Conservation (phyloP, 2,329 filamentous ascomycete species). For the Exophiala phaeomuriformis region DNA sequence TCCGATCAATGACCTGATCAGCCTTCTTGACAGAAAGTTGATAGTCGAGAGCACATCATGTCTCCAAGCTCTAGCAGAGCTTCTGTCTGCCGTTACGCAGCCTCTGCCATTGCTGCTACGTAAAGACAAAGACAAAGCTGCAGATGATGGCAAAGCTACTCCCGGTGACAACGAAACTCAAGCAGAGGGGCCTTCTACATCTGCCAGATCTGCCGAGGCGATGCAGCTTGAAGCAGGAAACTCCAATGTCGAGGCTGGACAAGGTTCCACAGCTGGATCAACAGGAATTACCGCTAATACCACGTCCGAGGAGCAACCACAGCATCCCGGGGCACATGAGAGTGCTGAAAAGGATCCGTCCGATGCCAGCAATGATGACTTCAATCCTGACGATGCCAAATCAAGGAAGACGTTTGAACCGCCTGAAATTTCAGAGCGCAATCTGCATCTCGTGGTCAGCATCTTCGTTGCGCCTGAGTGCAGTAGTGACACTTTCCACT, state of each 20-base stretch:
- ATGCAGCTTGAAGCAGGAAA: conserved; percentile 18
- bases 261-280: conserved; percentile 26
- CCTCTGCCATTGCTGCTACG: conserved; percentile 76
- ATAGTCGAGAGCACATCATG: conserved; percentile 96
- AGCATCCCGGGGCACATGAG: conserved; percentile 27
- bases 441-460: conserved; percentile 88
- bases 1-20: conserved; percentile 83
- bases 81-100: conserved; percentile 80
- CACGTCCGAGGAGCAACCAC: not conserved
- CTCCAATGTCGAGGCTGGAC: conserved; percentile 15
- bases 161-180: conserved; percentile 19
- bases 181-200: conserved; percentile 28
- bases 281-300: conserved; percentile 7
- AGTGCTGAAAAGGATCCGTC: conserved; percentile 28
- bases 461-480: conserved; percentile 95
- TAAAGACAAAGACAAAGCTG: conserved; percentile 57
- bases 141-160: conserved; percentile 28
- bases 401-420: conserved; percentile 62
- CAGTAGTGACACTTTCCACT: conserved; percentile 94
- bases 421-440: conserved; percentile 78
- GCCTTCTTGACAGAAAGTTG: conserved; percentile 81
- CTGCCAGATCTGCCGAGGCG: conserved; percentile 29
- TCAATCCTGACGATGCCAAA: conserved; percentile 40
- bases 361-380: conserved; percentile 26
- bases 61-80: conserved; percentile 84